These are phyloP conservation scores for Fraxinus excelsior DNA, from an alignment of 257 asterid species.

Conservation along the genomic window DNA sequence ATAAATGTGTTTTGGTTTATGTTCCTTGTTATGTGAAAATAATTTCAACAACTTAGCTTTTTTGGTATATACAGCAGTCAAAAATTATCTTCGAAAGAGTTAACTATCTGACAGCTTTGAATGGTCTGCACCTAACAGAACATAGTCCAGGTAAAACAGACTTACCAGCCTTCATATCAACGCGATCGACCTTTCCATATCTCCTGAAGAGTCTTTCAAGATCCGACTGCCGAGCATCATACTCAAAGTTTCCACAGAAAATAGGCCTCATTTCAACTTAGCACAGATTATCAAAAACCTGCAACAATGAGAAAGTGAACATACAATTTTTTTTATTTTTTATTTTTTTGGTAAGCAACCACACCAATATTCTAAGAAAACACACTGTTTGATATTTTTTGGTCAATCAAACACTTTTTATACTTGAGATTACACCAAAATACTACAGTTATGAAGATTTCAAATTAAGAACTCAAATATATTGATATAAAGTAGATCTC, in stretches of 20 bases:
- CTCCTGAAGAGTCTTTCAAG: slow-evolving; percentile 74
- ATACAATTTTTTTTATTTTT: neutral
- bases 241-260: slow-evolving; percentile 81
- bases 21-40: slow-evolving; percentile 15
- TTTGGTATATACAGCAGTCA: neutral
- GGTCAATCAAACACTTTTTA: neutral
- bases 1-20: neutral
- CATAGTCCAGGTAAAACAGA: slow-evolving; percentile 12
- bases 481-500: neutral
- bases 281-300: slow-evolving; percentile 22
- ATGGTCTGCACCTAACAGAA: neutral
- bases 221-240: slow-evolving; percentile 78
- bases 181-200: slow-evolving; percentile 77
- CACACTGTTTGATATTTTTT: neutral
- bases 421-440: neutral
- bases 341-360: neutral
- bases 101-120: neutral
- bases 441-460: neutral
- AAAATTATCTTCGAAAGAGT: neutral
- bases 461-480: neutral
- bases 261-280: slow-evolving; percentile 62
- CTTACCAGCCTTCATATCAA: slow-evolving; percentile 88
- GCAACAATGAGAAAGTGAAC: slow-evolving; percentile 5
- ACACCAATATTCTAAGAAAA: neutral
- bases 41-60: neutral